Base-by-base conservation (phyloP, 1,284 basidiomycete genomes). In the Microbotryum silenes-acaulis region DNA sequence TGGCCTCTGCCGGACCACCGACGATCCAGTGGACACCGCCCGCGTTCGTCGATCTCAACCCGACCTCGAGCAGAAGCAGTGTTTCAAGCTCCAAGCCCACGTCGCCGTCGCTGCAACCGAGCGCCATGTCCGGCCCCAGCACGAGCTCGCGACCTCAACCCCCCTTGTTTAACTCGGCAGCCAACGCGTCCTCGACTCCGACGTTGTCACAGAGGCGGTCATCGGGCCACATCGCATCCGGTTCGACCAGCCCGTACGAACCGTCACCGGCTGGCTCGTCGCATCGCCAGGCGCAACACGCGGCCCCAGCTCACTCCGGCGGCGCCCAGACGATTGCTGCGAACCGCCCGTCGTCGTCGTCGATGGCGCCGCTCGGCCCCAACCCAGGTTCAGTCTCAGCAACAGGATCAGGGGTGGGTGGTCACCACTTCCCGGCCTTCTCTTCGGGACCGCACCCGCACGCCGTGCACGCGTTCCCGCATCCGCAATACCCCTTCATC, bases 401-500 rank as follows among this genome's bases (percentile, higher is more conserved):
- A 8, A 9, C 31, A 31, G 37, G 37, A 12, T 42, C 37, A 42
- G 37, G 16, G 37, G 59, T 63, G 42, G 50, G 50, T 23, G 49
- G 46, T 1, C 64, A 59, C 18, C 14, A 56, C 7, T 60, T 52
- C 47, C 45, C 53, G 4, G 47, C 59, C 20, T 52, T 56, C 51
- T 42, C 37, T 18, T 27, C 27, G 31, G 48, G 29, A 52, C 33
- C 58, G 18, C 29, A 51, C 2, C 55, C 55, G 29, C 59, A 57
- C 21, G 48, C 25, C 51, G 27, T 25, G 25, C 51, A 27, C 33
- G 51, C 58, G 4, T 61, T 56, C 33, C 57, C 60, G 8, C 57
- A 68, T 21, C 64, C 66, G 1, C 57, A 58, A 2, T 68, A 61
- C 56, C 66, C 66, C 2, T 68, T 68, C 56, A 57, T 68, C 29